These are phyloP conservation scores for Russula griseocarnosa DNA, from an alignment of 768 basidiomycete genomes.

Conservation along the genomic window DNA sequence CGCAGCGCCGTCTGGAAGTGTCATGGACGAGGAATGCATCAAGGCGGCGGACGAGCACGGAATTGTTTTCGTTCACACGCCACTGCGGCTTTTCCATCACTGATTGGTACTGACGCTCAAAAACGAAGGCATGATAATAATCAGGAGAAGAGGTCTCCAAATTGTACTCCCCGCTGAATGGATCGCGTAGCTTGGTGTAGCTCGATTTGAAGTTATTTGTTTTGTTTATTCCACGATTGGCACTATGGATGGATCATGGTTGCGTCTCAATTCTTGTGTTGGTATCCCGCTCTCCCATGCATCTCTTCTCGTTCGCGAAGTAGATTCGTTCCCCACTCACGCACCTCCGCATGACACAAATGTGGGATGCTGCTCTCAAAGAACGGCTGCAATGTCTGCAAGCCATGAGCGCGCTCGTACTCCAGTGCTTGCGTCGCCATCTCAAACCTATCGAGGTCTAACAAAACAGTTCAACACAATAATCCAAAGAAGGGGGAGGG, in stretches of 20 bases:
- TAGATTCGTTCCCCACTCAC: constrained; percentile 62
- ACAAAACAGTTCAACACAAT: neutral
- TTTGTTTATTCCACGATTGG: too few species aligned
- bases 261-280: neutral
- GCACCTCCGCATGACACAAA: constrained; percentile 67
- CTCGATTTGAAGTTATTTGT: neutral
- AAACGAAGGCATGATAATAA: neutral
- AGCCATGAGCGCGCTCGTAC: constrained; percentile 57
- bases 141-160: neutral
- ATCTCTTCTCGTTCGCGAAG: constrained; percentile 44
- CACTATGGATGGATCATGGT: neutral
- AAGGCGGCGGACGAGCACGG: constrained; percentile 92
- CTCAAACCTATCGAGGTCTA: constrained; percentile 84
- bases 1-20: constrained; percentile 87
- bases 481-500: neutral
- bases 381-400: constrained; percentile 60
- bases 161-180: constrained; percentile 11
- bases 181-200: neutral
- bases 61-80: constrained; percentile 89
- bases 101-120: constrained; percentile 35
- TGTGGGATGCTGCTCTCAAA: constrained; percentile 76
- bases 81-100: constrained; percentile 87
- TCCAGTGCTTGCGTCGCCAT: constrained; percentile 83
- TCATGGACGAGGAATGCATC: constrained; percentile 97
- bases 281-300: neutral